Conservation (phyloP, 2,329 filamentous ascomycete genomes). For the Alternaria sp. region DNA sequence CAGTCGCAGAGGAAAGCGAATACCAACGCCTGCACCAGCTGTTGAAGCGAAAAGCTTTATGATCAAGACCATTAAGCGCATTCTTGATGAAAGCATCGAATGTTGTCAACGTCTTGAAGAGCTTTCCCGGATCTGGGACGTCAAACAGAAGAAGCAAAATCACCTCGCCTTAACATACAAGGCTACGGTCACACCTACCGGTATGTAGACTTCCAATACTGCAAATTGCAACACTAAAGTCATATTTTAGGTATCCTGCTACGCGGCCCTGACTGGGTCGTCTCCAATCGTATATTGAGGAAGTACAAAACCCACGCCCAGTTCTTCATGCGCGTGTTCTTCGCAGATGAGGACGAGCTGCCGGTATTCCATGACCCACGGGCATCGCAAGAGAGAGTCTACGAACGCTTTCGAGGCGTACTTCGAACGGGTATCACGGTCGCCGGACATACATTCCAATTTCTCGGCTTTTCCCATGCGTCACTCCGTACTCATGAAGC, state of each 20-base stretch:
- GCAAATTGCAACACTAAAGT: neutral
- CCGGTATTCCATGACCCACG: constrained; percentile 64
- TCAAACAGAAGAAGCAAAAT: constrained; percentile 60
- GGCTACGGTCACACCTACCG: constrained; percentile 56
- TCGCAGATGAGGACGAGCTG: constrained; percentile 75
- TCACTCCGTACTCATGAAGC: constrained; percentile 39
- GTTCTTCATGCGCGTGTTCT: constrained; percentile 65
- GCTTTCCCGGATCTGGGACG: constrained; percentile 61
- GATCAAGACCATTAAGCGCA: constrained; percentile 1
- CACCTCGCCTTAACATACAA: constrained; percentile 57
- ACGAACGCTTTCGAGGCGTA: constrained; percentile 63
- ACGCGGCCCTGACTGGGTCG: constrained; percentile 62
- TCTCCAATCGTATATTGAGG: constrained; percentile 53
- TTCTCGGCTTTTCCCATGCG: constrained; percentile 44
- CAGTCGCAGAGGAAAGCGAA: constrained; percentile 69
- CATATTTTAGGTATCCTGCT: constrained; percentile 40
- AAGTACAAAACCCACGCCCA: constrained; percentile 31
- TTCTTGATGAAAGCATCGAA: constrained; percentile 17
- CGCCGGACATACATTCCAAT: constrained; percentile 36
- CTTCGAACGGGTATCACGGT: constrained; percentile 63
- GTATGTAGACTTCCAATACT: constrained; percentile 18
- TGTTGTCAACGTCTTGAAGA: constrained; percentile 49
- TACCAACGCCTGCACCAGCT: constrained; percentile 27
- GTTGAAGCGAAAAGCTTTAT: constrained; percentile 15
- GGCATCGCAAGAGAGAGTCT: constrained; percentile 35